Evolutionary conservation across 2,329 filamentous ascomycete species (phyloP).

Genomic region (Coccinonectria pachysandricola): DNA sequence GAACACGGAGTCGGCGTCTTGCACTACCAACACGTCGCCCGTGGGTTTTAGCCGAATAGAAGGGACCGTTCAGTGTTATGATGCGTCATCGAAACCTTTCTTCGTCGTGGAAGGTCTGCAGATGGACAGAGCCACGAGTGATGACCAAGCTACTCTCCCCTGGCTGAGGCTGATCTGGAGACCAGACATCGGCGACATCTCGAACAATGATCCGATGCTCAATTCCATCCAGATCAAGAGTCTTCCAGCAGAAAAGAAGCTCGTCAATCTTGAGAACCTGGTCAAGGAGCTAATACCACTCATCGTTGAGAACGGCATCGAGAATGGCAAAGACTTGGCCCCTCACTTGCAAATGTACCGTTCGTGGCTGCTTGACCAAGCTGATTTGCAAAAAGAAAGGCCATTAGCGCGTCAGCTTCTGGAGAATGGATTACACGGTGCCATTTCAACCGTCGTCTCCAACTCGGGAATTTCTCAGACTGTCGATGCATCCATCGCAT

Average conservation of each 20-base stretch:
- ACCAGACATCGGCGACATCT: constrained; percentile 15
- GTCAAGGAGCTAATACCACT: constrained; percentile 14
- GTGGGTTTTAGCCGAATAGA: constrained; percentile 12
- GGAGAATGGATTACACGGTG: constrained; percentile 4
- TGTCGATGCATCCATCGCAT: constrained; percentile 14
- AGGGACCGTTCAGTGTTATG: constrained; percentile 12
- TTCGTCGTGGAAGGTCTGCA: constrained; percentile 13
- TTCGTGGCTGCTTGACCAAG: constrained; percentile 11
- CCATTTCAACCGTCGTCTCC: constrained; percentile 9
- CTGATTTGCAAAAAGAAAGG: constrained; percentile 6
- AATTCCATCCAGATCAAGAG: constrained; percentile 14
- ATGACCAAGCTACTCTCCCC: constrained; percentile 11
- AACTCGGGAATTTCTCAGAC: constrained; percentile 10
- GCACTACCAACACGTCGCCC: constrained; percentile 11
- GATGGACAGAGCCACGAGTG: constrained; percentile 13
- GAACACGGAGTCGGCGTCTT: constrained; percentile 10
- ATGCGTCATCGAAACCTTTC: constrained; percentile 9
- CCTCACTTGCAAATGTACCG: constrained; percentile 9
- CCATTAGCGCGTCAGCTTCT: constrained; percentile 4
- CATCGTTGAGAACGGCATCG: constrained; percentile 10
- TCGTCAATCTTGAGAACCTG: constrained; percentile 12
- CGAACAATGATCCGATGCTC: constrained; percentile 10
- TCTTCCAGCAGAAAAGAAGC: constrained; percentile 14
- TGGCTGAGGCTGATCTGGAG: constrained; percentile 14
- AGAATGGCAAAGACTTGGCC: constrained; percentile 7